Percentiles rank a stretch among this genome's conserved stretches.
These are phyloP conservation scores for Cryptococcus hybrid DNA, from an alignment of 1,284 basidiomycete genomes.

Conservation along the genomic window DNA sequence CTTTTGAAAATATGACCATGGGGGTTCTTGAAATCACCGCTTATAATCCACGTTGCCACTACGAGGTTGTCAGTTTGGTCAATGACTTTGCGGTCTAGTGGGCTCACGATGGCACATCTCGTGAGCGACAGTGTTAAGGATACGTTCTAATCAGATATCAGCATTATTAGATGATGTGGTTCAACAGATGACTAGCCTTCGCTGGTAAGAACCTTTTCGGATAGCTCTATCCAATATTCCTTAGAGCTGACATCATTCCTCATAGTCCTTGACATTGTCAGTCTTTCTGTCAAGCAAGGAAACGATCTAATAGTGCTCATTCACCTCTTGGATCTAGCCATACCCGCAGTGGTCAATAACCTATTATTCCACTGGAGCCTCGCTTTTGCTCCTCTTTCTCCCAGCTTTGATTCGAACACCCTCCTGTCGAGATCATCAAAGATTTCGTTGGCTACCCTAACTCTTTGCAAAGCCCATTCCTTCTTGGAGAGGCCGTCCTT, in stretches of 20 bases:
- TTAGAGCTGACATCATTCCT: constrained; percentile 5
- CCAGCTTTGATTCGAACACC: constrained; percentile 40
- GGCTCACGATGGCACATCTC: constrained; percentile 49
- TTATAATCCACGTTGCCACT: constrained; percentile 46
- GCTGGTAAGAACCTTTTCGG: constrained; percentile 36
- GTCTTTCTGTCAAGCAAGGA: no score
- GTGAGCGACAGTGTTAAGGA: constrained; percentile 46
- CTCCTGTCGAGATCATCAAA: constrained; percentile 41
- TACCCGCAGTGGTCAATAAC: constrained; percentile 45
- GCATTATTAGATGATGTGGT: background rate
- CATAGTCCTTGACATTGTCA: no score
- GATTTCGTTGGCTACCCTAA: constrained; percentile 29
- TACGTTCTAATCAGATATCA: constrained; percentile 26
- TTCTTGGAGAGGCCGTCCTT: constrained; percentile 9
- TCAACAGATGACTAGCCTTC: constrained; percentile 17
- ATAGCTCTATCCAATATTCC: constrained; percentile 28
- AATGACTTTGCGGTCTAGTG: background rate
- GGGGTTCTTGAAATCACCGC: constrained; percentile 42
- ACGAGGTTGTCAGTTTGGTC: constrained; percentile 2
- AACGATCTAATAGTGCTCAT: background rate
- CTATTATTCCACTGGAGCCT: constrained; percentile 42
- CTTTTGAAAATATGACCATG: constrained; percentile 46
- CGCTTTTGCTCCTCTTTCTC: constrained; percentile 19
- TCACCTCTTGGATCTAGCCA: constrained; percentile 29
- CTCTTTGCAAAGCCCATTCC: constrained; percentile 29